Base-by-base conservation (phyloP, 352 stramenopile species). In the Phytophthora crassamura region DNA sequence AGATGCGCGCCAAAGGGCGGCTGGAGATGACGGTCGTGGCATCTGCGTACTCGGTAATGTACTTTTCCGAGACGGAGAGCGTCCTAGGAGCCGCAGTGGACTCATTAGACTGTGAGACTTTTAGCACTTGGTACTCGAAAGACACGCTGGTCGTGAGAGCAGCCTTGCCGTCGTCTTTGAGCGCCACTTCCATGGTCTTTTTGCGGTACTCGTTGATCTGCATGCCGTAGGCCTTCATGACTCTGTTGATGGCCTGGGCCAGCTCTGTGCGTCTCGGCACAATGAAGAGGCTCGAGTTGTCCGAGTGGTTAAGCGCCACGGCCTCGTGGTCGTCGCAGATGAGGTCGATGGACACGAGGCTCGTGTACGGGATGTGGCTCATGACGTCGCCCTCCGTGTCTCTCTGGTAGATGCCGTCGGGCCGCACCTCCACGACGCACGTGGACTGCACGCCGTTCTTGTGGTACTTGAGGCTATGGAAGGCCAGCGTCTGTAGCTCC, bases 181-280 rank as follows among this genome's bases (percentile, higher is more conserved):
- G 46, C 1, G 81, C 84, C 0, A 62, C 71, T 28, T 86, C 82
- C 70, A 94, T 74, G 7, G 84, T 91, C 59, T 93, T 93, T 64
- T 94, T 91, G 18, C 80, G 70, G 53, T 94, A 94, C 42, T 94
- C 84, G 60, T 94, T 93, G 16, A 94, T 89, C 45, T 80, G 75
- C 72, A 94, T 94, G 12, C 76, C 80, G 46, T 93, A 94, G 4
- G 77, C 74, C n/a, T 79, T 77, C 80, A 93, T 91, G 12, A 91
- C 76, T 39, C 68, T 64, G 28, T 86, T 80, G 40, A 94, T 93
- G 0, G 74, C 77, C 54, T 83, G 78, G n/a, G 81, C 82, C 35
- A 94, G 75, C 25, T 93, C 86, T 7, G 80, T 89, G 14, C 84
- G 82, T 62, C 74, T 78, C 43, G 77, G 65, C 0, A 93, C 79